Conservation (phyloP, 2,329 filamentous ascomycete species). For the Knufia petricola region DNA sequence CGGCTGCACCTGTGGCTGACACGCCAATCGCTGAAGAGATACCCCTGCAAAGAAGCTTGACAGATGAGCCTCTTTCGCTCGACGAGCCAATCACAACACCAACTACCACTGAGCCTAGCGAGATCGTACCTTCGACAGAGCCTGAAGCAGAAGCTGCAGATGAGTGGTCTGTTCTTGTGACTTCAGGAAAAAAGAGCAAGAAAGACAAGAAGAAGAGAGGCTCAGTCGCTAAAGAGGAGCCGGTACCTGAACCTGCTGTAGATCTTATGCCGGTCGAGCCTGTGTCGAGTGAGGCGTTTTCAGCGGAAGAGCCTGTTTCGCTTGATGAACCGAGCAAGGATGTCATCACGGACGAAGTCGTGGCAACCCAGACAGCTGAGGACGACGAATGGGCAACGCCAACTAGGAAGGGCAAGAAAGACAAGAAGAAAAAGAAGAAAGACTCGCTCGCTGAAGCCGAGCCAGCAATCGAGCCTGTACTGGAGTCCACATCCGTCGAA, state of each 20-base stretch:
- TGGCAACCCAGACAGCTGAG: background rate
- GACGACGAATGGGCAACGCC: background rate
- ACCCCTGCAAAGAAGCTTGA: background rate
- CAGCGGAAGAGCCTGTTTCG: background rate
- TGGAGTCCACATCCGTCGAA: background rate
- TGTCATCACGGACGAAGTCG: background rate
- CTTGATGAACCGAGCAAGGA: background rate
- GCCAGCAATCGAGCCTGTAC: background rate
- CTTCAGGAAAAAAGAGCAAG: slow-evolving; percentile 20
- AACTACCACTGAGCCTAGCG: slow-evolving; percentile 5
- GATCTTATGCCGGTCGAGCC: background rate
- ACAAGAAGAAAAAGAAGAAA: slow-evolving; percentile 18
- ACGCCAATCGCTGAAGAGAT: background rate
- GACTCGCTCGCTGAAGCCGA: background rate
- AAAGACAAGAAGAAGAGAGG: slow-evolving; percentile 16
- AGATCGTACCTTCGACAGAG: background rate
- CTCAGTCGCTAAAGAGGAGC: background rate
- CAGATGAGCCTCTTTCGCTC: too few relatives aligned
- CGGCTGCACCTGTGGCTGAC: background rate
- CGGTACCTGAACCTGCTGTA: background rate
- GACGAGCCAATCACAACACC: background rate
- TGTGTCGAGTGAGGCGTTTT: background rate
- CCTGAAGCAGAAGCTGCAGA: background rate
- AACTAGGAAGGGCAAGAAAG: slow-evolving; percentile 18
- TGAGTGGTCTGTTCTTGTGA: background rate